Base-by-base conservation (phyloP, 2,329 filamentous ascomycete genomes). In the Paracamarosporium sp. region DNA sequence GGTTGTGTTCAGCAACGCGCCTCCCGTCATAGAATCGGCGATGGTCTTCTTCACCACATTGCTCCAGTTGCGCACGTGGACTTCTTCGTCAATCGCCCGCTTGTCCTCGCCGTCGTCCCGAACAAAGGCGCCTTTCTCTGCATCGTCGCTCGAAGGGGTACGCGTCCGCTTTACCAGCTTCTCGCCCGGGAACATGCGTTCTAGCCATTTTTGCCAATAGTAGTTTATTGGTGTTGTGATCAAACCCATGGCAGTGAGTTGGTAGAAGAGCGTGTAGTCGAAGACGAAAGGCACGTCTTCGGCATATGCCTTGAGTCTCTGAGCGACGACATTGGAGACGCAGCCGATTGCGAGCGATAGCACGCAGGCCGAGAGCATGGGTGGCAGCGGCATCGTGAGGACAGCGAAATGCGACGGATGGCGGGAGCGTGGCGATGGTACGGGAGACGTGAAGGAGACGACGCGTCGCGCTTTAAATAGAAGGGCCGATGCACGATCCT, bases 221-320 rank as follows among this genome's bases (percentile, higher is more conserved):
- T 91, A 92, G 77, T 97, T 97, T 40, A 91, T 89, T 1, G 93
- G 92, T 25, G 89, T 89, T 70, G 84, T 89, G 55, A 96, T 72
- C 33, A 90, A 71, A 55, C 88, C 85, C 79, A 90, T 95, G 56
- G 92, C 64, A 43, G 71, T 67, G 57, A 77, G 75, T 55, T 75
- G 75, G 54, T 70, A 63, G 66, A 77, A 77, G 53, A 76, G 71
- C 52, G 70, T 65, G 46, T 64, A 62, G 59, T 76, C 71, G 62
- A 77, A 76, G 56, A 72, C 70, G 60, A 77, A 76, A n/a, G 73
- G 72, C 31, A 61, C 68, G 22, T 61, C 67, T 45, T 72, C 65
- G 24, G 64, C 68, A 69, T 73, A 76, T 35, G 75, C 73, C 57
- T 73, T 73, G 20, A 77, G 64, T 35, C 70, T 64, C 50, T 77